Conservation (phyloP, 75 land plant species). For the Sequoiadendron giganteum region DNA sequence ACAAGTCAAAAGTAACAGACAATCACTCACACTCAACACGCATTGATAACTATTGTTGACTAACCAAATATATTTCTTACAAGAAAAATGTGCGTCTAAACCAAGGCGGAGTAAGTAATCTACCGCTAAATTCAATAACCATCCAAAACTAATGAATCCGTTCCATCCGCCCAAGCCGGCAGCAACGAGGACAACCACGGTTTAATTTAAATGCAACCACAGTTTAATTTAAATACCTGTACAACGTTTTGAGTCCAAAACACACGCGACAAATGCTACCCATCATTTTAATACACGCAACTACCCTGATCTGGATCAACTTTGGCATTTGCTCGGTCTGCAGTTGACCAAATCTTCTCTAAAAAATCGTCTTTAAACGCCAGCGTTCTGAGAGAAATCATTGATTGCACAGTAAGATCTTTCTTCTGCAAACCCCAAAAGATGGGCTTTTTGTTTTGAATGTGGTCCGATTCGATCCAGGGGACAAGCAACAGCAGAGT, state of each 20-base stretch:
- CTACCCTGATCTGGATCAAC: not conserved
- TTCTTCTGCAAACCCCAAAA: not conserved
- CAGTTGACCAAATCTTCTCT: not conserved
- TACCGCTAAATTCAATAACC: not conserved
- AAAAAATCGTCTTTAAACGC: not conserved
- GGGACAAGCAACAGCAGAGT: not conserved
- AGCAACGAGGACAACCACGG: not conserved
- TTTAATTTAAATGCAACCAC: not conserved
- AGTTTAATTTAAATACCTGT: no score
- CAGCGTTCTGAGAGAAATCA: not conserved
- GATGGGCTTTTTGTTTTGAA: not conserved
- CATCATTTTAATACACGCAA: not conserved
- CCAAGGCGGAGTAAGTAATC: not conserved
- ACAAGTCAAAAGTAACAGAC: not conserved
- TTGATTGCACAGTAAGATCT: not conserved
- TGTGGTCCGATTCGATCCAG: not conserved
- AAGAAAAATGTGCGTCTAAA: no score
- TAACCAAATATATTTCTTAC: no score
- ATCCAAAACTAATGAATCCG: no score
- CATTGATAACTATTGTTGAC: not conserved
- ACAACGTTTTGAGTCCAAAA: not conserved
- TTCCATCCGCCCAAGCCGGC: not conserved
- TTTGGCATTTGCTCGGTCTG: not conserved
- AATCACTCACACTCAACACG: not conserved
- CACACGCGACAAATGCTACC: not conserved